Evolutionary conservation across 768 basidiomycete genomes (phyloP), one percentile per base, ranked within the genome.

Genomic region (Kwoniella europaea): DNA sequence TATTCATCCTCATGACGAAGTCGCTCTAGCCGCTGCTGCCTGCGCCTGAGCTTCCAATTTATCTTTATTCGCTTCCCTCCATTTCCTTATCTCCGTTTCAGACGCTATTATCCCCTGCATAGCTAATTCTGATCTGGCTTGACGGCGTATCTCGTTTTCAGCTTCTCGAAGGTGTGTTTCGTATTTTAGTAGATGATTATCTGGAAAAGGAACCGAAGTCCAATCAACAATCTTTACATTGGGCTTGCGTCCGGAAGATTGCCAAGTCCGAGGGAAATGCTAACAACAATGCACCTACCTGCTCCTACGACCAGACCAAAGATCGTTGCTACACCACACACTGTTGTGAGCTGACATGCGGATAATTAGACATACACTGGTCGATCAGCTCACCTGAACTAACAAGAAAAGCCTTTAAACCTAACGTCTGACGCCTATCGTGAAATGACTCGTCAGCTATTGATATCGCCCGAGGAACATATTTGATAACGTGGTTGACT

Each of bases 1-100:
- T 50, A 50, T 1, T 15, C 46, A n/a, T 13, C 0, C 15, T 22
- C 1, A 42, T 9, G 53, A 52, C 42, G 10, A n/a, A 6, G 55
- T 6, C 35, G 27, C 16, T 53, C 66, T 10, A 15, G 35, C 52
- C 6, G 18, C 65, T 16, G 66, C 69, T 42, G 44, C 63, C 15
- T 41, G 63, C n/a, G 63, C 67, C 58, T 56, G 71, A n/a, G 60
- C 68, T 41, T 67, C 63, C 54, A 67, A 41, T 35, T 73, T 73
- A 58, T 62, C 84, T 59, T 82, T 76, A 72, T 82, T 84, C 74
- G 86, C 85, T 67, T 85, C 87, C 79, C 88, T 90, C 93, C 93
- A 95, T 80, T 88, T 89, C 42, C 88, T 86, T 42, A 94, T 94
- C 72, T 91, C 92, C 10, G 91, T 89, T 82, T 95, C 93, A 7